A percentile compares a stretch with the other conserved stretches of the same genome.
Conservation (phyloP, 306 rosid species). For the Quercus ilex region DNA sequence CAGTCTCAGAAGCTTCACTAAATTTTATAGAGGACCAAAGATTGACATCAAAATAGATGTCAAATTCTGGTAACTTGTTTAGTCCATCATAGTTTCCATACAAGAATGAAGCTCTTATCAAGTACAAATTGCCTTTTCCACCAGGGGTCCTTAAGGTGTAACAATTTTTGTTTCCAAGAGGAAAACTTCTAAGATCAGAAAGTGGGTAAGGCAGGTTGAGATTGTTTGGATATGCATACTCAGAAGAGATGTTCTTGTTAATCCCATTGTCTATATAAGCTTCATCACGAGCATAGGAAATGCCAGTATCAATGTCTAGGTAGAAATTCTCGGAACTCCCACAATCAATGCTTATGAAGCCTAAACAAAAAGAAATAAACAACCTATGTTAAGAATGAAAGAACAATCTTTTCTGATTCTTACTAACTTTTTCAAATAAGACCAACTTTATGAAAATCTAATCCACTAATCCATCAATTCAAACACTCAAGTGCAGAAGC, state of each 20-base stretch:
- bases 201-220: slow-evolving; percentile 45
- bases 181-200: slow-evolving; percentile 62
- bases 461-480: no score
- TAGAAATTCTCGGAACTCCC: slow-evolving; percentile 43
- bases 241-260: slow-evolving; percentile 47
- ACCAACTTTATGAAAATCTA: no score
- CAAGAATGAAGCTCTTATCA: slow-evolving; percentile 58
- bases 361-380: slow-evolving; percentile 23
- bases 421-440: no score
- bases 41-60: slow-evolving; percentile 50
- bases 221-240: slow-evolving; percentile 46
- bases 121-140: slow-evolving; percentile 26
- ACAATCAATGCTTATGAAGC: slow-evolving; percentile 72
- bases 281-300: slow-evolving; percentile 43
- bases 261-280: slow-evolving; percentile 42
- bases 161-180: slow-evolving; percentile 53
- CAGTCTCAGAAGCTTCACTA: slow-evolving; percentile 40
- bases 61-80: slow-evolving; percentile 52
- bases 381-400: no score
- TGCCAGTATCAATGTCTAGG: slow-evolving; percentile 32
- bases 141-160: slow-evolving; percentile 30
- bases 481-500: no score
- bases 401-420: no score
- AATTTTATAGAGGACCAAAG: slow-evolving; percentile 53
- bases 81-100: slow-evolving; percentile 69